Evolutionary conservation across 768 basidiomycete species (phyloP).

Genomic region (Lactifluus echinatus): DNA sequence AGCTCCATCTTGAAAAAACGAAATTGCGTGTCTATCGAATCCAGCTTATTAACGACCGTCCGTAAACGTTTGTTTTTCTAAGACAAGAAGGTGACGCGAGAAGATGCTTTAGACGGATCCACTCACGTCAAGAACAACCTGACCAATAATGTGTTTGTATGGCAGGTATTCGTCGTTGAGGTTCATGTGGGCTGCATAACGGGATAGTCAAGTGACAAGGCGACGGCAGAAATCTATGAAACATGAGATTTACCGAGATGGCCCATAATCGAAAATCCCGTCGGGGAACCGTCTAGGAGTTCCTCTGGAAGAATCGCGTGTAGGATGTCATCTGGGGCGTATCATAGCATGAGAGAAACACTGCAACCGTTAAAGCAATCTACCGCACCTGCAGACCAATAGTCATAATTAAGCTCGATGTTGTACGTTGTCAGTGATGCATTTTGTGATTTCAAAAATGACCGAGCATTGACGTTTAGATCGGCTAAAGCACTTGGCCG

Average conservation of each 20-base stretch:
- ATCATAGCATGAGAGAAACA: background rate
- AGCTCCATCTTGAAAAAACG: constrained; percentile 97
- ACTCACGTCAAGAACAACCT: constrained; percentile 84
- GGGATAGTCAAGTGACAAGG: background rate
- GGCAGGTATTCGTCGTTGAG: constrained; percentile 85
- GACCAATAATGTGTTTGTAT: constrained; percentile 84
- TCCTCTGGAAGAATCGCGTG: constrained; percentile 73
- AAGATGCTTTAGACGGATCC: background rate
- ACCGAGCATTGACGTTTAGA: constrained; percentile 45
- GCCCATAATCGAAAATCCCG: constrained; percentile 80
- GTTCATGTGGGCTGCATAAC: constrained; percentile 73
- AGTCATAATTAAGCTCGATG: constrained; percentile 68
- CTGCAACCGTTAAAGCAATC: background rate
- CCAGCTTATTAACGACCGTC: constrained; percentile 94
- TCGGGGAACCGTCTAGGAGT: constrained; percentile 69
- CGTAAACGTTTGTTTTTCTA: constrained; percentile 81
- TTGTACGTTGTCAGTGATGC: constrained; percentile 49
- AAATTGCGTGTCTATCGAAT: constrained; percentile 77
- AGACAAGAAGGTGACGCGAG: background rate
- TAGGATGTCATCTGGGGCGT: constrained; percentile 69
- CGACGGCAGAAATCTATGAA: constrained; percentile 1
- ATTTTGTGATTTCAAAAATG: constrained; percentile 48
- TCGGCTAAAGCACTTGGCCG: constrained; percentile 50
- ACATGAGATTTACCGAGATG: constrained; percentile 66
- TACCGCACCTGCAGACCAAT: constrained; percentile 75